A percentile compares a stretch with the other conserved stretches of the same genome.
phyloP scores from a whole-genome alignment of 2,329 filamentous ascomycete species.

The Fusarium sp. region DNA sequence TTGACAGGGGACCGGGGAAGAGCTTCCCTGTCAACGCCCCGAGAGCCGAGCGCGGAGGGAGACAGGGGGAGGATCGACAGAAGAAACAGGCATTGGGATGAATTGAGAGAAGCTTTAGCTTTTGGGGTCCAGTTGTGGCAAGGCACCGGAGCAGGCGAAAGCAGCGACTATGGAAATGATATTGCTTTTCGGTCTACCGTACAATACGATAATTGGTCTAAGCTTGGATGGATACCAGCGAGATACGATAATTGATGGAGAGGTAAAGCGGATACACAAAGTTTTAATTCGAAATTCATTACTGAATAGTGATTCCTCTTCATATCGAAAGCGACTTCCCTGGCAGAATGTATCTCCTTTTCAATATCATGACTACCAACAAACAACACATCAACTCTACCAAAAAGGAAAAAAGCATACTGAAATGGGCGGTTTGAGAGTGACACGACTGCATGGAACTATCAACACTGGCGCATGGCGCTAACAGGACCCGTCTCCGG shows the following conservation, averaged over 20 bases:
- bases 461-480: constrained; percentile 26
- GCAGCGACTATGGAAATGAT: background rate
- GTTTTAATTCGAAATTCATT: background rate
- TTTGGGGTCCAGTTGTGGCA: constrained; percentile 20
- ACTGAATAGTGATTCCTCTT: background rate
- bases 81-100: background rate
- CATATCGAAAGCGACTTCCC: background rate
- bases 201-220: background rate
- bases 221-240: background rate
- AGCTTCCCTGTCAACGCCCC: background rate
- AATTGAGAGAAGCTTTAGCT: constrained; percentile 7
- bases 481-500: constrained; percentile 22
- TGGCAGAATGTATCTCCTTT: background rate
- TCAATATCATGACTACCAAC: background rate
- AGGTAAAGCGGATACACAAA: background rate
- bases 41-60: background rate
- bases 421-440: constrained; percentile 12
- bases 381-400: background rate
- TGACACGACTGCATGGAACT: constrained; percentile 28
- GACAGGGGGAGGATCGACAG: background rate
- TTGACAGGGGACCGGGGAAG: background rate
- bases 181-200: constrained; percentile 2
- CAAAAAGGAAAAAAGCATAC: constrained; percentile 3
- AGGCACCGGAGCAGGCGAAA: constrained; percentile 5
- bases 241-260: background rate